Evolutionary conservation across 2,329 filamentous ascomycete genomes (phyloP).

Genomic region (Exophiala bonariae): DNA sequence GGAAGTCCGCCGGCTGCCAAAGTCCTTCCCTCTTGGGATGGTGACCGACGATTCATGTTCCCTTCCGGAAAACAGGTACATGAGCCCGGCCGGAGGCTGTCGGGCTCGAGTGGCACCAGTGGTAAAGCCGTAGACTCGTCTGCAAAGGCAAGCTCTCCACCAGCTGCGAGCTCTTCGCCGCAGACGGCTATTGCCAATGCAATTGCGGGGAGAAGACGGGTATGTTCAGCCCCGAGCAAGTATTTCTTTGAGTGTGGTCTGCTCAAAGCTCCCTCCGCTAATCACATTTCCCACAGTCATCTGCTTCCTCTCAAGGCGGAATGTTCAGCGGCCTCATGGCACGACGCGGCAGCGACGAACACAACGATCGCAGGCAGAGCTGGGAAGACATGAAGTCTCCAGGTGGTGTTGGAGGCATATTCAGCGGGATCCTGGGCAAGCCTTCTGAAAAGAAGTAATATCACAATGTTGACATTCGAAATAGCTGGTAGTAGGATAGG

Average conservation of each 20-base stretch:
- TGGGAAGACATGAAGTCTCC: constrained; percentile 23
- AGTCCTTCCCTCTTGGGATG: constrained; percentile 19
- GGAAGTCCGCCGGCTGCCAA: constrained; percentile 4
- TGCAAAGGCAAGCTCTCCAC: constrained; percentile 52
- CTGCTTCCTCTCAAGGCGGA: constrained; percentile 20
- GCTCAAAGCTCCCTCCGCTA: not conserved
- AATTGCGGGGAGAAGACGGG: constrained; percentile 21
- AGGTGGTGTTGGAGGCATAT: constrained; percentile 11
- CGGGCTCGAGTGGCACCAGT: constrained; percentile 12
- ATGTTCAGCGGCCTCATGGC: constrained; percentile 23
- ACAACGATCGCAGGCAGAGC: constrained; percentile 16
- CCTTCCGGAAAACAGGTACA: constrained; percentile 15
- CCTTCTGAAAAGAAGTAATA: constrained; percentile 22
- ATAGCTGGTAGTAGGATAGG: not conserved
- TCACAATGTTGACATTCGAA: not conserved
- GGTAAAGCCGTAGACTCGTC: not conserved
- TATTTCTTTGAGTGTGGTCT: not conserved
- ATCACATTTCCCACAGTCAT: constrained; percentile 13
- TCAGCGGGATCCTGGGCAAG: constrained; percentile 16
- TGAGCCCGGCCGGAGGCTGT: constrained; percentile 11
- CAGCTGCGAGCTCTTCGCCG: constrained; percentile 79
- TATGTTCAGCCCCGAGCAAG: constrained; percentile 6
- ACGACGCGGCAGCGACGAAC: constrained; percentile 12
- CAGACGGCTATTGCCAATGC: constrained; percentile 66
- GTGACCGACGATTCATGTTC: constrained; percentile 20